Conservation (phyloP, 306 rosid genomes). For the Neltuma alba region DNA sequence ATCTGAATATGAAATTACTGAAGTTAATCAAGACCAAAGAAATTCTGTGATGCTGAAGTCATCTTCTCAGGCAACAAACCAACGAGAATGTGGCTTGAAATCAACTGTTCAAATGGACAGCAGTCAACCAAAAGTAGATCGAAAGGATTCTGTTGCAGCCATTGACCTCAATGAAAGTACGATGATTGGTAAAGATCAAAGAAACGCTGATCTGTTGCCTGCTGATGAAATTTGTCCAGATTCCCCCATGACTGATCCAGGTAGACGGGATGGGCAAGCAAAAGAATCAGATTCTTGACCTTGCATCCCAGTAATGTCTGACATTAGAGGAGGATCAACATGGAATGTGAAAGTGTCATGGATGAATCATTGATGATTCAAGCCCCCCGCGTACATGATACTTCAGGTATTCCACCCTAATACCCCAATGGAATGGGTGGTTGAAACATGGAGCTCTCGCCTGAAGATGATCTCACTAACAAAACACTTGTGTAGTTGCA, state of each 20-base stretch:
- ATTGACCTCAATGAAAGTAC: conserved; percentile 28
- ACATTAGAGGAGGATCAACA: conserved; percentile 11
- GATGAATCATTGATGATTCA: conserved; percentile 10
- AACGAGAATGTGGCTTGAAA: conserved; percentile 25
- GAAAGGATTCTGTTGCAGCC: conserved; percentile 34
- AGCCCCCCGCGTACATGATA: neutral
- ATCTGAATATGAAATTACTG: conserved; percentile 68
- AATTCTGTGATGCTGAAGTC: conserved; percentile 36
- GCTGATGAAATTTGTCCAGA: conserved; percentile 43
- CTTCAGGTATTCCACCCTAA: neutral
- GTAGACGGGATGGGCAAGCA: conserved; percentile 39
- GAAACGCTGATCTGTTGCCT: conserved; percentile 6
- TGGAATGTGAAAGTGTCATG: neutral
- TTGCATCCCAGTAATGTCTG: neutral
- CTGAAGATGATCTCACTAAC: conserved; percentile 31
- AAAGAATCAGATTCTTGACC: conserved; percentile 50
- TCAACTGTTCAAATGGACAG: conserved; percentile 32
- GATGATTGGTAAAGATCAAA: conserved; percentile 31
- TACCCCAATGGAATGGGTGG: neutral
- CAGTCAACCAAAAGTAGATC: conserved; percentile 30
- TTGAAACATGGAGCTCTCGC: conserved; percentile 16
- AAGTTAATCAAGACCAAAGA: conserved; percentile 47
- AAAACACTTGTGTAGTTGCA: conserved; percentile 18
- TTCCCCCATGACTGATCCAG: conserved; percentile 39
- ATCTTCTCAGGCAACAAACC: conserved; percentile 39